Base-by-base conservation (phyloP, 345 rosid species). In the Cardiospermum halicacabum region DNA sequence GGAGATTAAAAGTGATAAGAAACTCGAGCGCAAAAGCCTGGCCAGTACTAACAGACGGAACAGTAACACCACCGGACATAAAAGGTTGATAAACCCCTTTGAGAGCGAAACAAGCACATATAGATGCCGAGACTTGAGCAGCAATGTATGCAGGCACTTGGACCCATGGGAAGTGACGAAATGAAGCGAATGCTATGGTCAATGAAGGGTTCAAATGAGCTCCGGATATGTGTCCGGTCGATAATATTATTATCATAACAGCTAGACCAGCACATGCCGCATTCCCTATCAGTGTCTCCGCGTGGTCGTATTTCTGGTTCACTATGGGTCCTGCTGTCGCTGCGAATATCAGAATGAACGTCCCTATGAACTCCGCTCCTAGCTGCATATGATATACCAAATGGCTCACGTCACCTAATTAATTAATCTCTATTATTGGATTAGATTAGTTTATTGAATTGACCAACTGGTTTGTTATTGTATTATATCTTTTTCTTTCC, bases 1-100 rank as follows among this genome's bases (percentile, higher is more conserved):
- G 66, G 73, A 94, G 97, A 69, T 80, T 89, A 69, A 94, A 94
- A 69, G 88, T 87, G 80, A 94, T 94, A 30, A 94, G 65, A 58
- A 94, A 94, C 83, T 94, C 99, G 27, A 91, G 91, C 0, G 97
- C 99, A 28, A 94, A 91, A 18, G 99, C 97, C 75, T 94, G 95
- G 40, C 91, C 95, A 2, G 51, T 13, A 66, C 70, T 69, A 51
- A 87, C 99, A 0, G 97, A 82, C 0, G 99, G 99, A 60, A 91
- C 77, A n/a, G 99, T 94, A 42, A 94, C 99, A 48, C 99, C 99
- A 1, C 99, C 99, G 2, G 96, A 82, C 89, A 91, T 71, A 78
- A 56, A 94, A 28, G 99, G 97, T 66, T 89, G 85, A 31, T 84
- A 94, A 4, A 84, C 88, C 1, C 86, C 95, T 72, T 89, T 94